Base-by-base conservation (phyloP, 768 basidiomycete species). In the Tephrocybe sp. region DNA sequence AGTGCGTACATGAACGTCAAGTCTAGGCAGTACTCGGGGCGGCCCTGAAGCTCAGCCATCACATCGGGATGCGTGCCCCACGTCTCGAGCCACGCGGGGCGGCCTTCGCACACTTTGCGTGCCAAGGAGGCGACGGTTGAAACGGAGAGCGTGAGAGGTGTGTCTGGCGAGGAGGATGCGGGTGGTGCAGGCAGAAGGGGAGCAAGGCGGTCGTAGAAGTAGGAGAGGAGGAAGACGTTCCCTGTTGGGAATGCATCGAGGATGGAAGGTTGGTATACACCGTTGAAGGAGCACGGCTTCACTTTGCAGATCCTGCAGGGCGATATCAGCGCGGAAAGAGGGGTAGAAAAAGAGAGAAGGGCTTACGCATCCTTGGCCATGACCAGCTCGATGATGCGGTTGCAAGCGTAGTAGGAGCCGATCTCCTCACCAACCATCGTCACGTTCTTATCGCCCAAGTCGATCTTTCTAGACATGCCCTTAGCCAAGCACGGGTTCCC, bases 1-100 rank as follows among this genome's bases (percentile, higher is more conserved):
- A 99, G 67, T 42, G 83, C 86, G 63, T 97, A 85, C 94, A 93
- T 92, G 68, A 96, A 99, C 37, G 92, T 98, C 62, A 98, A 68
- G 66, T 99, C 96, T 34, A 98, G 78, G 67, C 97, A 99, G 77
- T 88, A 95, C 74, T 98, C 96, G 0, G 96, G 94, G 9, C 95
- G 77, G 42, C 75, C 90, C 42, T 80, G 74, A 5, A 98, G 73
- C 62, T 97, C 96, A 0, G 68, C 75, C 64, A 76, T 70, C 14
- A 76, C 34, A 11, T 55, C 61, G 5, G 60, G 23, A 17, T 74
- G 54, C 6, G 59, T 46, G 6, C 69, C 73, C 75, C 75, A 78
- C 30, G 80, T 80, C 1, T 64, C 66, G 5, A 68, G 63, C 90
- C 93, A 93, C 23, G 75, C 68, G 0, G 68, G 47, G 2, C 73